Percentiles rank a stretch among this genome's conserved stretches.
Conservation (phyloP, 768 basidiomycete species). For the Leccinum boreale region DNA sequence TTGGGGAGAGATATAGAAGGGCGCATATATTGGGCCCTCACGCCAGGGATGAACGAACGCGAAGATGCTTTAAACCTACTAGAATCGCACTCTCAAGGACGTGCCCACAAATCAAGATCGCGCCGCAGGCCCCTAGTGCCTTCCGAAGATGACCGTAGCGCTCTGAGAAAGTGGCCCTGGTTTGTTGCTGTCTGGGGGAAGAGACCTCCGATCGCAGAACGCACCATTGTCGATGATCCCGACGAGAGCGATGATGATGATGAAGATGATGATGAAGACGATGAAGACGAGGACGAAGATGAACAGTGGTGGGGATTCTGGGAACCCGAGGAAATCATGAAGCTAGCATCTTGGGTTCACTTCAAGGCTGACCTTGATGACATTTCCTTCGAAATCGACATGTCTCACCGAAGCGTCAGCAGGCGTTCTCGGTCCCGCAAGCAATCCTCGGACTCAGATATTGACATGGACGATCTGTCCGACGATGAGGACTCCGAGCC, state of each 20-base stretch:
- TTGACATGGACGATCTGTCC: constrained; percentile 18
- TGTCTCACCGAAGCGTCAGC: not conserved
- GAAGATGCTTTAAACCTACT: constrained; percentile 41
- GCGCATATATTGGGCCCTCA: constrained; percentile 63
- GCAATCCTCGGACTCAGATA: constrained; percentile 9
- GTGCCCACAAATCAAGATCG: constrained; percentile 33
- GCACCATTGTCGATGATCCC: constrained; percentile 22
- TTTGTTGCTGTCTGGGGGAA: constrained; percentile 75
- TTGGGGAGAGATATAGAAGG: constrained; percentile 72
- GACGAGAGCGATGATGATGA: constrained; percentile 25
- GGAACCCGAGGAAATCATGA: constrained; percentile 60
- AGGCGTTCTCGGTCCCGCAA: not conserved
- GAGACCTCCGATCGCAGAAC: constrained; percentile 36
- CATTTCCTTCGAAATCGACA: constrained; percentile 8
- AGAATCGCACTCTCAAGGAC: constrained; percentile 23
- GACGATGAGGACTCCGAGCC: constrained; percentile 4
- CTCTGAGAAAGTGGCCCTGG: constrained; percentile 67
- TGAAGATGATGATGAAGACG: constrained; percentile 12
- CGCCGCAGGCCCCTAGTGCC: constrained; percentile 38
- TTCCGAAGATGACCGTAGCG: constrained; percentile 48
- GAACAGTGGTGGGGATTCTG: constrained; percentile 79
- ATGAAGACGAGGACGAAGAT: constrained; percentile 30
- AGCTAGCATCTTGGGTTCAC: constrained; percentile 63
- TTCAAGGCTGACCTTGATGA: constrained; percentile 43
- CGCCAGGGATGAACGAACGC: constrained; percentile 56